phyloP scores from a whole-genome alignment of 1,139 yeast species.

The Hyphopichia wangnamkhiaoensis region DNA sequence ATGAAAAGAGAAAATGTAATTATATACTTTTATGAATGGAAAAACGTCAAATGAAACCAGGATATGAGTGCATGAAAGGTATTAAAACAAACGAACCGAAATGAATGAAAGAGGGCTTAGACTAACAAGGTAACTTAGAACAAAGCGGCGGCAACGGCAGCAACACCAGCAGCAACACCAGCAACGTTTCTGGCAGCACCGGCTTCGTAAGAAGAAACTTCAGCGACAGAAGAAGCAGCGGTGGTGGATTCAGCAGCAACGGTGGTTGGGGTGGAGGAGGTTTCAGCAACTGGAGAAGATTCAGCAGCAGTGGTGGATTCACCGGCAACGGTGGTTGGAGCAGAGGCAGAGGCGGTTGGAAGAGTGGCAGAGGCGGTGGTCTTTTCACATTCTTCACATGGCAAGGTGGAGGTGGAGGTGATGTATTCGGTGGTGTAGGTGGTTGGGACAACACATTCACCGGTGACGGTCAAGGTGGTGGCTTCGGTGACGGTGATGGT shows the following conservation, averaged over 20 bases:
- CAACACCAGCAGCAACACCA: conserved; percentile 52
- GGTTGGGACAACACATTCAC: conserved; percentile 50
- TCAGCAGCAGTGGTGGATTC: background rate
- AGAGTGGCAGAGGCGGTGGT: background rate
- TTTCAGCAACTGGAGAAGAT: background rate
- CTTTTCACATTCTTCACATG: background rate
- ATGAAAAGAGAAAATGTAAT: background rate
- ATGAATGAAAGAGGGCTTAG: background rate
- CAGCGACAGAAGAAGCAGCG: conserved; percentile 15
- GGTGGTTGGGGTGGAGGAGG: background rate
- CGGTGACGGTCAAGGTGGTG: conserved; percentile 48
- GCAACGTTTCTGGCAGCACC: conserved; percentile 43
- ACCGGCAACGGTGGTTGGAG: conserved; percentile 2
- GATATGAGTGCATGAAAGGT: background rate
- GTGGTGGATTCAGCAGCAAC: conserved; percentile 12
- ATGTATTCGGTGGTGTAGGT: conserved; percentile 30
- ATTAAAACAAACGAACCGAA: background rate
- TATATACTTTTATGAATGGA: too few relatives aligned
- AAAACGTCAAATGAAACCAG: background rate
- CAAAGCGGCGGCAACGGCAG: conserved; percentile 52
- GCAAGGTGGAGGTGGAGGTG: background rate
- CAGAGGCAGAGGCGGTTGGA: background rate
- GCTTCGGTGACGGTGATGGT: conserved; percentile 48
- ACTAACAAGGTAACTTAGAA: conserved; percentile 27
- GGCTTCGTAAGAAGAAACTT: conserved; percentile 25